A percentile compares a stretch with the other conserved stretches of the same genome.
These are phyloP conservation scores for Thelonectria blattea DNA, from an alignment of 2,329 filamentous ascomycete species.

Conservation along the genomic window DNA sequence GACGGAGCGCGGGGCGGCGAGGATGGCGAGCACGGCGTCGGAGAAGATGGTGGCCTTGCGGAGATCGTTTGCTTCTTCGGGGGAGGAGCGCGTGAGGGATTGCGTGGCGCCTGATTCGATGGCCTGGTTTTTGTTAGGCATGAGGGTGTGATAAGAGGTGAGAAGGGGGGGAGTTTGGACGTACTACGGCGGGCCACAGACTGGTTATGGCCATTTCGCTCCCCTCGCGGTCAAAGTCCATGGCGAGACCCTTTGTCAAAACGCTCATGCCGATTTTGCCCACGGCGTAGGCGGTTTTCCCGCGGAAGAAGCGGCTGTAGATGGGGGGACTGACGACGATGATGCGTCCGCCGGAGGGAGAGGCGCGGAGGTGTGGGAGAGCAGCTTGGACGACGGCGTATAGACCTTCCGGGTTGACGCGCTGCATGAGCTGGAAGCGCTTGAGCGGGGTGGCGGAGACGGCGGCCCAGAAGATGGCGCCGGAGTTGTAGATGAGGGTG, in stretches of 20 bases:
- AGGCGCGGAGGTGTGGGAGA: conserved; percentile 66
- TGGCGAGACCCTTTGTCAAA: conserved; percentile 78
- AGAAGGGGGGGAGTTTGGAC: conserved; percentile 35
- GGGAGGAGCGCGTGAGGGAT: conserved; percentile 52
- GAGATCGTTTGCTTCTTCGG: conserved; percentile 61
- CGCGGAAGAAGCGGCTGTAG: conserved; percentile 83
- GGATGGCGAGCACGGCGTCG: conserved; percentile 77
- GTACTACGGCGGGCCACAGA: conserved; percentile 79
- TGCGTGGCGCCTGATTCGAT: conserved; percentile 80
- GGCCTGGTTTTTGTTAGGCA: conserved; percentile 43
- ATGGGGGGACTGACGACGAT: conserved; percentile 85
- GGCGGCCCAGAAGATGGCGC: conserved; percentile 84
- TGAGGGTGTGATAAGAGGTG: background rate
- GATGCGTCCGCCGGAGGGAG: conserved; percentile 60
- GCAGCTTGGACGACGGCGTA: conserved; percentile 74
- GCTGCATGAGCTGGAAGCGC: conserved; percentile 80
- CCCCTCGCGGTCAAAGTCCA: conserved; percentile 77
- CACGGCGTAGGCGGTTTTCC: conserved; percentile 84
- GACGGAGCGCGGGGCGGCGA: conserved; percentile 58
- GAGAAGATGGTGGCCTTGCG: conserved; percentile 77
- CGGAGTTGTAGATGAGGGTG: conserved; percentile 81
- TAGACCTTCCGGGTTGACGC: conserved; percentile 75
- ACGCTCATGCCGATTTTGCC: conserved; percentile 85
- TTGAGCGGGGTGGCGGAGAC: conserved; percentile 75
- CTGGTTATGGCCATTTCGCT: conserved; percentile 77